These are phyloP conservation scores for Rhododendron mucronatum DNA, from an alignment of 148 eudicot species.

Conservation along the genomic window DNA sequence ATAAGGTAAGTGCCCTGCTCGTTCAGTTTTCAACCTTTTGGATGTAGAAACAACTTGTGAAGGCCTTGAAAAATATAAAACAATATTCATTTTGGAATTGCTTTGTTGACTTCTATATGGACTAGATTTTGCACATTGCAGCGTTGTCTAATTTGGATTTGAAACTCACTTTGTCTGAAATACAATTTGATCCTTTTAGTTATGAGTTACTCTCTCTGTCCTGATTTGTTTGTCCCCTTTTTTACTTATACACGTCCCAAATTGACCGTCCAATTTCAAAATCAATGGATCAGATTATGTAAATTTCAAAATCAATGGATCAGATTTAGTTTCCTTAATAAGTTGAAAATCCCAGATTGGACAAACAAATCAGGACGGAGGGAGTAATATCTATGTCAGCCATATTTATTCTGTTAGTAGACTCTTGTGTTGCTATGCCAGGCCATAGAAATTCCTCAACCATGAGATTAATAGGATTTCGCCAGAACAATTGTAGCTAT, in stretches of 20 bases:
- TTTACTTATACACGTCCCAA: too few species aligned
- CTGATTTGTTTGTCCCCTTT: too few species aligned
- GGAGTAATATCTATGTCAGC: not conserved
- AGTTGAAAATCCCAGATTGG: too few species aligned
- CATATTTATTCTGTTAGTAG: not conserved
- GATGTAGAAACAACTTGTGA: not conserved
- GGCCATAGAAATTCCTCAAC: not conserved
- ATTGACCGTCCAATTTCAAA: too few species aligned
- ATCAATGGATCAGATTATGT: too few species aligned
- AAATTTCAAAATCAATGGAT: too few species aligned
- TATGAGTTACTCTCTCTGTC: not conserved
- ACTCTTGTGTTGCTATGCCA: not conserved
- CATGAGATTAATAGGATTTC: not conserved
- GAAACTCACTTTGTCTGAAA: not conserved
- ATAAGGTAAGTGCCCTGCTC: slow-evolving; percentile 29
- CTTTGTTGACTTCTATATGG: not conserved
- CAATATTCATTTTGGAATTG: not conserved
- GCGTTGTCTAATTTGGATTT: not conserved
- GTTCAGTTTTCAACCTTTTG: slow-evolving; percentile 1
- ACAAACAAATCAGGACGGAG: too few species aligned
- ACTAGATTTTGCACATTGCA: not conserved
- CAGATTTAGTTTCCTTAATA: too few species aligned
- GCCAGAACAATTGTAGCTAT: not conserved
- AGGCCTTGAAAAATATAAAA: not conserved
- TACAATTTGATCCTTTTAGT: not conserved